Evolutionary conservation across 352 stramenopile species (phyloP), one percentile per base, ranked within the genome.

Genomic region (Pilasporangium apinafurcum): DNA sequence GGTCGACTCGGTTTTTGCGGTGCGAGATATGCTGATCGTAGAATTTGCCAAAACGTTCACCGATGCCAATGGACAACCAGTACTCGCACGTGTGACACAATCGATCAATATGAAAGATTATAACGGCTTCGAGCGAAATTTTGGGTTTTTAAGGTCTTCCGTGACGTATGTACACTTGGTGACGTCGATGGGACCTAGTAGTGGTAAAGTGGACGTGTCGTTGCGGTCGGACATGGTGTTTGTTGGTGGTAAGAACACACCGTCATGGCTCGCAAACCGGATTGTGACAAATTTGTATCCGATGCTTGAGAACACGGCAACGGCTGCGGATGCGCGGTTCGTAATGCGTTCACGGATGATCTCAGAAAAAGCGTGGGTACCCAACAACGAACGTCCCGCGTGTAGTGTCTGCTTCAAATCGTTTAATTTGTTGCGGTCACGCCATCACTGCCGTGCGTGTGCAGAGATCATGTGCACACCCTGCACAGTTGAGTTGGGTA

Each of bases 401-500:
- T 91, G 78, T 34, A 83, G 62, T 20, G 70, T 88, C 8, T 91
- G 78, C 50, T 81, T 85, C 47, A 86, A 86, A 58, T 81, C 65
- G 32, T 91, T 91, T 41, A 79, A 69, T 36, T 48, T 87, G 39
- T 53, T 91, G 40, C 74, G 77, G 1, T 74, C 71, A 32, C 77
- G 80, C 27, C 80, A 92, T 53, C 77, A 92, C 54, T 92, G 80
- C 49, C 77, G 77, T 25, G 72, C 83, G 6, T 92, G 80, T 37
- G 77, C 73, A 28, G 80, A 92, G 45, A 86, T 92, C 50, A 90
- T 90, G 74, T 90, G 77, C 40, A 62, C 68, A 0, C 51, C 59
- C 0, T 90, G 77, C 36, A 91, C 75, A 1, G 63, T 86, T 22
- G 74, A 86, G 50, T 50, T 91, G 13, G 62, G 62, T 1, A 46